Base-by-base conservation (phyloP, 2,329 filamentous ascomycete genomes). In the Emericellopsis cladophorae region DNA sequence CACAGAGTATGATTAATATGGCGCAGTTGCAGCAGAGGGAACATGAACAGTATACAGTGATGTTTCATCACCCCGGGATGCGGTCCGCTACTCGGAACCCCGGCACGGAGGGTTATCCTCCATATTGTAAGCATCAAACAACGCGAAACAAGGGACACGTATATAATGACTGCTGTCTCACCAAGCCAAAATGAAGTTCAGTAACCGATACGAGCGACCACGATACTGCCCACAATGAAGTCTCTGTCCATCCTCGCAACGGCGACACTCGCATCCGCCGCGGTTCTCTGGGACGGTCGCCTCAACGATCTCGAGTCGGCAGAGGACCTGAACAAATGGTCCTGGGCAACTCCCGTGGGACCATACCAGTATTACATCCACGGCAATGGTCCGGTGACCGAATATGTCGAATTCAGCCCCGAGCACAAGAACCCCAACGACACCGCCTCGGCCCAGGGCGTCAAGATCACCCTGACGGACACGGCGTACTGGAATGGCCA, bases 311-410 rank as follows among this genome's bases (percentile, higher is more conserved):
- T 78, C 47, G 59, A 62, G 14, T 62, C 68, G 8, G 66, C 66
- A 34, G 50, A 64, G 3, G 76, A 80, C 54, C 65, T 81, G 24
- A 62, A 67, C 50, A 68, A 69, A 33, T 81, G 79, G 79, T 77
- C 72, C 4, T 84, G 74, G 72, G 67, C 67, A n/a, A 81, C 76
- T 56, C 72, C 80, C 58, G 74, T 81, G 50, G 77, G 77, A 1
- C 71, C 76, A 1, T 86, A 82, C 60, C 81, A 85, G 57, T 85
- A 81, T 66, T 85, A 85, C 63, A 84, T 84, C 54, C 81, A 86
- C 62, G 82, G 81, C 31, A 61, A 64, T 5, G 70, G 66, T 8
- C 40, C 61, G 1, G 67, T 76, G 8, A 66, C 66, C 18, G 61
- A 72, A 50, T 84, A 84, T 58, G 68, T 84, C 48, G 76, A 75